Evolutionary conservation across 2,329 filamentous ascomycete species (phyloP), one percentile per base, ranked within the genome.

Genomic region (Zelopaecilomyces penicillatus): DNA sequence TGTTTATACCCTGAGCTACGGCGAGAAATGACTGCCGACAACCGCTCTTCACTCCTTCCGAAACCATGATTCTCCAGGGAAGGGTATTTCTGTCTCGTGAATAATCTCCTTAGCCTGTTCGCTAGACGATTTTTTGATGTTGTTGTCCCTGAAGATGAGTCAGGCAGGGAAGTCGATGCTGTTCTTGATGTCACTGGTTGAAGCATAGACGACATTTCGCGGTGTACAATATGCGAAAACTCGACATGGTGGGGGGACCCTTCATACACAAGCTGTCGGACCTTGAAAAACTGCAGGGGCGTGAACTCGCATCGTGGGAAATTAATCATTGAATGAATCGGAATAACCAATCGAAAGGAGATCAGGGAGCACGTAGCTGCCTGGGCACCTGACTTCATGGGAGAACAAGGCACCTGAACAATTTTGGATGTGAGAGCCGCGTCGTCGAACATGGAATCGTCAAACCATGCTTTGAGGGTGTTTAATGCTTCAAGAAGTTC

Each of bases 261-360:
- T 31, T 71, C 67, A 52, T 80, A 75, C 0, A 78, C 71, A 49
- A 82, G 74, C 59, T 87, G 83, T 46, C 82, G 80, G 6, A 75
- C 68, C 51, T 77, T 80, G 66, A 86, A 85, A 51, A 86, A 79
- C 37, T 65, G 74, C 30, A 85, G 64, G 0, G 83, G 80, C 1
- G 75, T 69, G 51, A 83, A 83, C 44, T 73, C 69, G 54, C 77
- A 75, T 29, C 71, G 70, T 2, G 73, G 65, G 26, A 73, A 71
- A 3, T 66, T 64, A 6, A 76, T 60, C 31, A 69, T 70, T 11
- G 70, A 68, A 51, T 84, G 77, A 29, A 85, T 77, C 1, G 77
- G 77, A 12, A 82, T 74, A 36, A 85, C 73, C 11, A 80, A 64
- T 38, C 74, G 74, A 57, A 85, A 77, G n/a, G 74, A 61, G 30